A percentile compares a stretch with the other conserved stretches of the same genome.
Conservation (phyloP, 2,329 filamentous ascomycete species). For the Trichocomaceae sp. region DNA sequence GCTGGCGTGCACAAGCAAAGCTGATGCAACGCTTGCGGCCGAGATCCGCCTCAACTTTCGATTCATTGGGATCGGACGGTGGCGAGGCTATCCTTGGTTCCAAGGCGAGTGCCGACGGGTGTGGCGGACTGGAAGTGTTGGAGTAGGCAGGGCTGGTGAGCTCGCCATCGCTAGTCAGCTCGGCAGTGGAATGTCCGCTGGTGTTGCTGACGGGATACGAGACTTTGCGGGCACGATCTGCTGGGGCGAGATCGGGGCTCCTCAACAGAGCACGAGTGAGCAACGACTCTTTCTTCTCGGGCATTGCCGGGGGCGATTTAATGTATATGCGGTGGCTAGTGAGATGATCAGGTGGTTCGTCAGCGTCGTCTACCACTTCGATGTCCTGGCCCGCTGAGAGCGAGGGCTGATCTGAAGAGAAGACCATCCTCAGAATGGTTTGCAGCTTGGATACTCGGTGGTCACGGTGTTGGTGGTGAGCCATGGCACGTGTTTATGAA, state of each 20-base stretch:
- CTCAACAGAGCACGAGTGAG: slow-evolving; percentile 76
- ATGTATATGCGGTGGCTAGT: slow-evolving; percentile 34
- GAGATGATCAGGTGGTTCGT: slow-evolving; percentile 73
- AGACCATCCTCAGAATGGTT: slow-evolving; percentile 40
- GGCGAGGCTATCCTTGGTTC: slow-evolving; percentile 16
- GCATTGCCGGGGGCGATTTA: slow-evolving; percentile 44
- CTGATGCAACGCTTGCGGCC: slow-evolving; percentile 84
- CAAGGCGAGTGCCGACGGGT: slow-evolving; percentile 39
- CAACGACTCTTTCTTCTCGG: slow-evolving; percentile 66
- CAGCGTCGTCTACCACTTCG: slow-evolving; percentile 67
- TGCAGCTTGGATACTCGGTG: slow-evolving; percentile 27
- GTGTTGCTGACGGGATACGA: slow-evolving; percentile 60
- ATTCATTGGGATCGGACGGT: slow-evolving; percentile 42
- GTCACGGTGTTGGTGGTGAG: slow-evolving; percentile 13
- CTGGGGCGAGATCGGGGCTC: slow-evolving; percentile 48
- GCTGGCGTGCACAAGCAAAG: slow-evolving; percentile 73
- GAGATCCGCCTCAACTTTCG: slow-evolving; percentile 55
- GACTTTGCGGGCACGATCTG: slow-evolving; percentile 51
- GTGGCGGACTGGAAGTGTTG: slow-evolving; percentile 80
- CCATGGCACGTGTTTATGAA: slow-evolving; percentile 6
- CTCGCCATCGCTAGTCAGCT: slow-evolving; percentile 90
- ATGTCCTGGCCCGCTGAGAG: slow-evolving; percentile 43
- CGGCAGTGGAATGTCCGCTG: slow-evolving; percentile 76
- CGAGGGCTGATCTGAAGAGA: slow-evolving; percentile 35
- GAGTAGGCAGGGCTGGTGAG: slow-evolving; percentile 83